phyloP scores from a whole-genome alignment of 192 early-diverging fungal species.

The Coemansia umbellata region DNA sequence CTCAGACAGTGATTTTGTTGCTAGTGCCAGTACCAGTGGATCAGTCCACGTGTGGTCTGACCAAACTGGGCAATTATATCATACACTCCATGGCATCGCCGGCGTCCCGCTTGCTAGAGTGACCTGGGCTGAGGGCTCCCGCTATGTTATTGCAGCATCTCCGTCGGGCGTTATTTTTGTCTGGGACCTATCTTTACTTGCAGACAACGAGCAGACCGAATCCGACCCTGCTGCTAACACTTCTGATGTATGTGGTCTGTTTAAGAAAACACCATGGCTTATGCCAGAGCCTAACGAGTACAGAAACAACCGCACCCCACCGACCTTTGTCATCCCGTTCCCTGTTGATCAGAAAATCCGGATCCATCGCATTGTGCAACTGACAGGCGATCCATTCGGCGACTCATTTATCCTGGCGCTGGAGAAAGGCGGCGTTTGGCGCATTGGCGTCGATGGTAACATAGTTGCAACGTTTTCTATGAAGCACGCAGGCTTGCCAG shows the following conservation, averaged over 20 bases:
- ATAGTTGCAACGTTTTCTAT: not conserved
- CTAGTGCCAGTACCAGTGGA: conserved; percentile 16
- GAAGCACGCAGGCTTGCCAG: not conserved
- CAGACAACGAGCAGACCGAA: not conserved
- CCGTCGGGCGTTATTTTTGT: conserved; percentile 8
- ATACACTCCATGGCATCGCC: not conserved
- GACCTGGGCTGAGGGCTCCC: conserved; percentile 22
- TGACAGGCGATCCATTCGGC: conserved; percentile 27
- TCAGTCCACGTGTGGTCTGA: conserved; percentile 30
- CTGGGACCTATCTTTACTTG: conserved; percentile 15
- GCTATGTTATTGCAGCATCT: conserved; percentile 22
- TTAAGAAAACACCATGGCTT: not conserved
- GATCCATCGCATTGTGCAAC: conserved; percentile 15
- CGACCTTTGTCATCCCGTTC: not conserved
- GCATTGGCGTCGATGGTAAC: conserved; percentile 12
- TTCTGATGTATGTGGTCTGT: not conserved
- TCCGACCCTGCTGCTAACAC: not conserved
- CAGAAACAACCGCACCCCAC: not conserved
- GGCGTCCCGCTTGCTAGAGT: conserved; percentile 12
- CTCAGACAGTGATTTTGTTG: conserved; percentile 2
- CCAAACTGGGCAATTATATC: not conserved
- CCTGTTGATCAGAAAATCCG: not conserved
- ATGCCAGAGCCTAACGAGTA: conserved; percentile 3
- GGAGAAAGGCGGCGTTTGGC: conserved; percentile 14
- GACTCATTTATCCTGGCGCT: conserved; percentile 21